These are phyloP conservation scores for Dittrichia graveolens DNA, from an alignment of 129 eudicot genomes.

Conservation along the genomic window DNA sequence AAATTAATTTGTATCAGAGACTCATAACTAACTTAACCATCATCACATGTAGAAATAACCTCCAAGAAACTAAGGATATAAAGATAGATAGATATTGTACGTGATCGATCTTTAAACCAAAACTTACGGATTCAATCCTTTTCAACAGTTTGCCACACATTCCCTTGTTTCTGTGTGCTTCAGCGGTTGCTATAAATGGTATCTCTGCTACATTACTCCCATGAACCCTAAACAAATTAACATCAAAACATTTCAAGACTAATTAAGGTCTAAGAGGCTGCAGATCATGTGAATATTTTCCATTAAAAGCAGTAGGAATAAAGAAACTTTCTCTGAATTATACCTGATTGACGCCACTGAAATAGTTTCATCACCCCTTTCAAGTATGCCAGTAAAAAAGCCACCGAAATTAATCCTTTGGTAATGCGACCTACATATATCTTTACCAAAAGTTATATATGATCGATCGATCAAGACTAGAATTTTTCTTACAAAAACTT, in stretches of 20 bases:
- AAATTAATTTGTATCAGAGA: not conserved
- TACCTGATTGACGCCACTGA: slow-evolving; percentile 74
- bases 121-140: slow-evolving; percentile 58
- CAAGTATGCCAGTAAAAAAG: slow-evolving; percentile 65
- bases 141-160: slow-evolving; percentile 52
- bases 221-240: slow-evolving; percentile 54
- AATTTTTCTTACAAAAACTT: not conserved
- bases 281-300: too few species aligned
- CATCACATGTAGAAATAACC: not conserved
- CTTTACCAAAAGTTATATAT: not conserved
- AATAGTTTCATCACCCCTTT: slow-evolving; percentile 57
- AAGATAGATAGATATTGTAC: not conserved
- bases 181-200: slow-evolving; percentile 65
- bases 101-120: not conserved
- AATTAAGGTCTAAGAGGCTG: too few species aligned
- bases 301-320: too few species aligned
- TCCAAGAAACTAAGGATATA: not conserved
- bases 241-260: not conserved
- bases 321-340: not conserved
- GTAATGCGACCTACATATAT: slow-evolving; percentile 58
- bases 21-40: not conserved
- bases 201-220: slow-evolving; percentile 63
- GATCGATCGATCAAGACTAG: not conserved
- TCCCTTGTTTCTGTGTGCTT: slow-evolving; percentile 52
- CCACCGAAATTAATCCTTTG: slow-evolving; percentile 49